Base-by-base conservation (phyloP, 2,329 filamentous ascomycete species). In the Macrophomina tecta region DNA sequence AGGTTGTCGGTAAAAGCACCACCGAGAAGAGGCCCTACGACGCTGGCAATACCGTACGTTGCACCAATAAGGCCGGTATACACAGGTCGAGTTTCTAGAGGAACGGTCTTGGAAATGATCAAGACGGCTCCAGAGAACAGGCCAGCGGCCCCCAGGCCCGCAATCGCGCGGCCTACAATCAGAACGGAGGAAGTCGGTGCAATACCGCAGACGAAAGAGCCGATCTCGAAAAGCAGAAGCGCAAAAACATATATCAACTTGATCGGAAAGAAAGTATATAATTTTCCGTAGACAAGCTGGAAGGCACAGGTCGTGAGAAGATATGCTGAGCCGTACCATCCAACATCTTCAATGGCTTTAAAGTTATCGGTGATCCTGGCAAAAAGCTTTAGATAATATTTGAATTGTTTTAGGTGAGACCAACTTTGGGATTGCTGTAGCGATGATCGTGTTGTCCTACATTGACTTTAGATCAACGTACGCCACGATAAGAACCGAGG, bases 131-230 rank as follows among this genome's bases (percentile, higher is more conserved):
- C 0, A 85, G 73, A 74, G 70, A 82, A 84, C 68, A 86, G 80
- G 38, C 84, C 84, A 32, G 83, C 83, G 11, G 78, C 78, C 6
- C 83, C 84, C 0, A 85, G 70, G 65, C 84, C 84, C 38, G 83
- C 78, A 55, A 86, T 74, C 0, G 82, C 83, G 64, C 84, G 79
- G 9, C 84, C 84, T 49, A 85, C 74, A 70, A 86, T 85, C 40
- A 86, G 73, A 12, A 83, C 79, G 2, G 72, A 78, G 7, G 81
- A 83, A 7, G 79, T 83, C 0, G 72, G 76, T 0, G 86, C 82
- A 0, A 58, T 80, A 69, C 65, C 86, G 69, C 86, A 88, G 16
- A 89, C 73, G 4, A 85, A 69, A 0, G 83, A 86, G 2, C 87
- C 87, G 0, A 87, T 28, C 63, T 82, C 79, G 68, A 82, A 83